Evolutionary conservation across 495 filamentous ascomycete genomes (phyloP).

Genomic region (Hypomontagnella submonticulosa): DNA sequence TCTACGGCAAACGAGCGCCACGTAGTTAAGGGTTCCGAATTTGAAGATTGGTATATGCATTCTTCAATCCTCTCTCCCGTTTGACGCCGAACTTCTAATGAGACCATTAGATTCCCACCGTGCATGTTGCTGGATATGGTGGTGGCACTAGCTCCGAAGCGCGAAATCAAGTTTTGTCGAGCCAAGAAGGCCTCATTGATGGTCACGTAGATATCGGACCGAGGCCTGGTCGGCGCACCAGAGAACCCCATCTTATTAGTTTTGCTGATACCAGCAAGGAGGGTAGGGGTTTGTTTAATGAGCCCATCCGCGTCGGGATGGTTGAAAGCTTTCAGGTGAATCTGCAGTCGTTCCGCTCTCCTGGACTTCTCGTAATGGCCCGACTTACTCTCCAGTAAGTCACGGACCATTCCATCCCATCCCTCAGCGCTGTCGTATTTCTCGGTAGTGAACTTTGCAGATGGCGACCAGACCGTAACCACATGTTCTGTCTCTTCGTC

Average conservation of each 20-base stretch:
- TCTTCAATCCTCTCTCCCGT: constrained; percentile 83
- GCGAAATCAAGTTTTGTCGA: constrained; percentile 79
- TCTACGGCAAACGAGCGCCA: constrained; percentile 88
- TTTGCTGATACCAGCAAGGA: constrained; percentile 81
- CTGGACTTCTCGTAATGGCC: constrained; percentile 78
- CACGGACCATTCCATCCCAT: constrained; percentile 80
- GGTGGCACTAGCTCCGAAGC: constrained; percentile 80
- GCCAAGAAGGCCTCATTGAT: constrained; percentile 79
- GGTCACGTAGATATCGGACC: constrained; percentile 95
- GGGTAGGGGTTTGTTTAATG: constrained; percentile 85
- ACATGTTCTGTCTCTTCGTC: constrained; percentile 79
- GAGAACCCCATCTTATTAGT: constrained; percentile 95
- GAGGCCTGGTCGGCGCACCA: constrained; percentile 83
- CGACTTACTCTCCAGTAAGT: constrained; percentile 76
- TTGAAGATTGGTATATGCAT: constrained; percentile 88
- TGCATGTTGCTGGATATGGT: constrained; percentile 69
- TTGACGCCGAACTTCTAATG: constrained; percentile 82
- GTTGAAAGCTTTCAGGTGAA: constrained; percentile 80
- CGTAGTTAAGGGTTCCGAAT: constrained; percentile 75
- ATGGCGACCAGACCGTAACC: constrained; percentile 81
- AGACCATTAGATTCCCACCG: constrained; percentile 84
- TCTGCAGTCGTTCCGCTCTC: constrained; percentile 75
- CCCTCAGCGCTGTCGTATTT: constrained; percentile 68
- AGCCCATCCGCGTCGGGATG: constrained; percentile 79
- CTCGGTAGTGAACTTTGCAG: constrained; percentile 55